phyloP scores from a whole-genome alignment of 2,329 filamentous ascomycete genomes.

The Seiridium unicorne region DNA sequence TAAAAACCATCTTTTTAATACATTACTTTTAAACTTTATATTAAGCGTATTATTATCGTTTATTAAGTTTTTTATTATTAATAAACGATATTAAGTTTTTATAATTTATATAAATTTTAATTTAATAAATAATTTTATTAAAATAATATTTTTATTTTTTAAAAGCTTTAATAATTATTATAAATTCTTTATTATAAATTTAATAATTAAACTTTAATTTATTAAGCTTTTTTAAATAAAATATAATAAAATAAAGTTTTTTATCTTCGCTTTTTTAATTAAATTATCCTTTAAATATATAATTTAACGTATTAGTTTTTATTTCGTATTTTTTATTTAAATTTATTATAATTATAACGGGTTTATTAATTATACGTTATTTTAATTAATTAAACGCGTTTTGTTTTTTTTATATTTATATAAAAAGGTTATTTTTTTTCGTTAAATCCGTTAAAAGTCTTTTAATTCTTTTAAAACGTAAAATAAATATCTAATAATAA shows the following conservation, averaged over 20 bases:
- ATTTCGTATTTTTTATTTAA: conserved; percentile 7
- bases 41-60: too few relatives aligned
- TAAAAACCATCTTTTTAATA: too few relatives aligned
- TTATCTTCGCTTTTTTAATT: conserved; percentile 10
- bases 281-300: background rate
- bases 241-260: conserved; percentile 7
- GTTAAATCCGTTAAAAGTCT: background rate
- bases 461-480: background rate
- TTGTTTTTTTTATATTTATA: background rate
- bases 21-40: too few relatives aligned
- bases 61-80: conserved; percentile 6
- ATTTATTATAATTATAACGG: conserved; percentile 10
- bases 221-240: conserved; percentile 17
- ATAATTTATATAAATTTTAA: conserved; percentile 20
- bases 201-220: conserved; percentile 19
- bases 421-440: background rate
- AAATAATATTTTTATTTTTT: conserved; percentile 22
- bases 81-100: conserved; percentile 16
- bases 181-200: conserved; percentile 22
- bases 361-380: conserved; percentile 5
- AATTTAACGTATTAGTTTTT: background rate
- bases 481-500: conserved; percentile 9
- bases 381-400: background rate
- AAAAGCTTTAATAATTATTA: conserved; percentile 19
- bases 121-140: conserved; percentile 11